Conservation (phyloP, 306 rosid genomes). For the Boehmeria nivea region DNA sequence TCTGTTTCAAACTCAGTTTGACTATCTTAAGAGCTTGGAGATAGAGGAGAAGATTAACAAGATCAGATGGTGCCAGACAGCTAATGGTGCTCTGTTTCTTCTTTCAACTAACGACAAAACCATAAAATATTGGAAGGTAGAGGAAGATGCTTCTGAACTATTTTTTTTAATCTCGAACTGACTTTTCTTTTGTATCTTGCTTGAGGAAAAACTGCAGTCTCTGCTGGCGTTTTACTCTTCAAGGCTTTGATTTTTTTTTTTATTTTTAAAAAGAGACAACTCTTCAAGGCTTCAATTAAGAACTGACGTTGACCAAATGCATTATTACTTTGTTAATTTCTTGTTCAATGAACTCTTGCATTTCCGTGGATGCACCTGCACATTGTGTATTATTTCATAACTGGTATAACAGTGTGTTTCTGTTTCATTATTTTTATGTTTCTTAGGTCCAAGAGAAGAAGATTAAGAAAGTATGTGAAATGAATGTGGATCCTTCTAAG, state of each 20-base stretch:
- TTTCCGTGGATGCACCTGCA: too few species aligned
- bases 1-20: constrained; percentile 40
- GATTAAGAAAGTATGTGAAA: constrained; percentile 54
- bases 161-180: not conserved
- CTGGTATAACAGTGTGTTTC: not conserved
- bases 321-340: not conserved
- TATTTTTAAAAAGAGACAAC: too few species aligned
- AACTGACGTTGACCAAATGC: not conserved
- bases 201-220: too few species aligned
- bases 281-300: too few species aligned
- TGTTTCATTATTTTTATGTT: constrained; percentile 4
- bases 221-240: constrained; percentile 3
- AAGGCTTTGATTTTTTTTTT: too few species aligned
- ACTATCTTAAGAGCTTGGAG: constrained; percentile 73
- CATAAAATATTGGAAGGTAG: constrained; percentile 74
- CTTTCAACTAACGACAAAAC: constrained; percentile 71
- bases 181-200: too few species aligned
- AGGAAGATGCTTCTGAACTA: not conserved
- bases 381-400: too few species aligned
- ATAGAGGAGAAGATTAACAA: constrained; percentile 75
- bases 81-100: constrained; percentile 63
- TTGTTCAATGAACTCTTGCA: not conserved
- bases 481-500: constrained; percentile 42
- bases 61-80: constrained; percentile 67
- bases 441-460: constrained; percentile 48